phyloP scores from a whole-genome alignment of 192 early-diverging fungal genomes.

The Coemansia sp. region DNA sequence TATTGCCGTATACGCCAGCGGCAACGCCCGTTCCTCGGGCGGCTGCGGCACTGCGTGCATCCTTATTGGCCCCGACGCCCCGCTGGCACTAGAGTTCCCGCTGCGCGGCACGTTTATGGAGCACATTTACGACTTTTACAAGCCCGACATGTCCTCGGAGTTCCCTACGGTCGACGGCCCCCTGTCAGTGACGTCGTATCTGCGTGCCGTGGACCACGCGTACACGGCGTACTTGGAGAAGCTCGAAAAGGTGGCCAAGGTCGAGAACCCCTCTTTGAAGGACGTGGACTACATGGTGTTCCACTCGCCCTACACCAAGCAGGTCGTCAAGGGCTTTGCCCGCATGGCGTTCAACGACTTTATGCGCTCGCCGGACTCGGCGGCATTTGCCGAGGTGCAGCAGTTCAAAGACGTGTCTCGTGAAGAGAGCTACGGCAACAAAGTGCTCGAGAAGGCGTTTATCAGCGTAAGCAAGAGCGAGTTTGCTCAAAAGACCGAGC shows the following conservation, averaged over 20 bases:
- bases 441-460: slow-evolving; percentile 91
- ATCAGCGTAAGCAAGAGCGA: slow-evolving; percentile 71
- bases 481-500: slow-evolving; percentile 73
- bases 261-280: slow-evolving; percentile 44
- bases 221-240: slow-evolving; percentile 83
- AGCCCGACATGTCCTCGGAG: slow-evolving; percentile 95
- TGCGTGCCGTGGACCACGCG: slow-evolving; percentile 84
- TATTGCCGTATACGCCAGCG: slow-evolving; percentile 93
- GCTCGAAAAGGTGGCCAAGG: slow-evolving; percentile 47
- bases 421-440: slow-evolving; percentile 79
- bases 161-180: slow-evolving; percentile 98
- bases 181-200: slow-evolving; percentile 88
- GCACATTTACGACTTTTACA: slow-evolving; percentile 98
- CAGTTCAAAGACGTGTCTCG: slow-evolving; percentile 58
- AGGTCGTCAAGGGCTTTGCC: slow-evolving; percentile 92
- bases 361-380: slow-evolving; percentile 67
- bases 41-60: slow-evolving; percentile 92
- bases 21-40: slow-evolving; percentile 88
- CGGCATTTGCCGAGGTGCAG: slow-evolving; percentile 56
- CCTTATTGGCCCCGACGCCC: slow-evolving; percentile 89
- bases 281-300: slow-evolving; percentile 81
- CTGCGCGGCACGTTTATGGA: slow-evolving; percentile 92
- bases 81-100: slow-evolving; percentile 87
- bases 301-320: slow-evolving; percentile 98
- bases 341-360: slow-evolving; percentile 94